Evolutionary conservation across 306 rosid species (phyloP), one percentile per base, ranked within the genome.

Genomic region (Acacia acuminata): DNA sequence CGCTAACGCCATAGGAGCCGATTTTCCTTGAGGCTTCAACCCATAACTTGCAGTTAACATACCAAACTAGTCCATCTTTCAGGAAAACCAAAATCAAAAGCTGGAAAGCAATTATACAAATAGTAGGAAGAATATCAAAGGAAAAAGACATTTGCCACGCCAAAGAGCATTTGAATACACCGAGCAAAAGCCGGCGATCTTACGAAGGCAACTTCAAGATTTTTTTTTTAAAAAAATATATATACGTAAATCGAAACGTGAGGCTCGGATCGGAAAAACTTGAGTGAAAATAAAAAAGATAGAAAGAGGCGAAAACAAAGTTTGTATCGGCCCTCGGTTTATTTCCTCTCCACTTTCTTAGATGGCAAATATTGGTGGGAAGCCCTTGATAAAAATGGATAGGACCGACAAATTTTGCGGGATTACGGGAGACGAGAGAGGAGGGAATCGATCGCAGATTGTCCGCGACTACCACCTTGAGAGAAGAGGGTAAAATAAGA

Each of bases 1-100:
- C 3, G 89, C 79, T 9, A 91, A 87, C 5, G 94, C 94, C 98
- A 94, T 94, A 22, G 98, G 98, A 74, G 97, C 97, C 67, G 91
- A 73, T 86, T 91, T 93, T 11, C 97, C 98, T 79, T 93, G 98
- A 8, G 94, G 97, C 67, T 91, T 94, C 90, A 94, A 84, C 19
- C 98, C 99, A 67, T 48, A 91, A 55, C 88, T 77, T 82, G 92
- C 91, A 5, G 99, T 96, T 22, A 94, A 85, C 38, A 96, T 96
- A 10, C 96, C 98, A 43, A 96, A 96, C 77, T 96, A 90, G 85
- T 96, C 99, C 99, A 96, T 96, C 34, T 73, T 4, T 32, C 47
- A 67, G 56, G 81, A 43, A 66, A 71, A 34, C 22, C 63, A 42
- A 51, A 48, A 40, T 47, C 7, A 64, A 79, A 70, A 86, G 44